Evolutionary conservation across 148 eudicot genomes (phyloP).

Genomic region (Rhododendron ovatum): DNA sequence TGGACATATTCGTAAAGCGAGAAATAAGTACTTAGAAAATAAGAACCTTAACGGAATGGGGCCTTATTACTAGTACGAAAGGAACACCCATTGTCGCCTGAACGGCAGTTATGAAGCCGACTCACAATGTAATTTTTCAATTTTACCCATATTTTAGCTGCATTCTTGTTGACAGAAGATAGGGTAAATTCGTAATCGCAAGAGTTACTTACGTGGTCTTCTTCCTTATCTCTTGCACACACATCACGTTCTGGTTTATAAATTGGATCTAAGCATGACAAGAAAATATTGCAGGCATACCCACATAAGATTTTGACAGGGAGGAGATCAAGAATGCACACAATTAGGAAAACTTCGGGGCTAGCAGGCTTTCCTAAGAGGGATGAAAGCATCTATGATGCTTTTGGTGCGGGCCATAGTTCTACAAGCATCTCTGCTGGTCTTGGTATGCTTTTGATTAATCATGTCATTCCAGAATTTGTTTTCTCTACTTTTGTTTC

Average conservation of each 20-base stretch:
- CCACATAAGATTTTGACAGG: slow-evolving; percentile 77
- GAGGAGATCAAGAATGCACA: slow-evolving; percentile 72
- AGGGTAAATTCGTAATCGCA: too few relatives aligned
- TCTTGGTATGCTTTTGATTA: slow-evolving; percentile 38
- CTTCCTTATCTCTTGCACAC: neutral
- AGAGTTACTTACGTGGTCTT: too few relatives aligned
- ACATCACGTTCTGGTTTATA: neutral
- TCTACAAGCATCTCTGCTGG: slow-evolving; percentile 89
- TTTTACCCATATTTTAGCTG: too few relatives aligned
- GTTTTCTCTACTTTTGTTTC: too few relatives aligned
- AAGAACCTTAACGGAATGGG: too few relatives aligned
- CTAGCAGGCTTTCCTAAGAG: slow-evolving; percentile 77
- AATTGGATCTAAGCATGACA: neutral
- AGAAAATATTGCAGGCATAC: slow-evolving; percentile 49
- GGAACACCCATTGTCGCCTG: too few relatives aligned
- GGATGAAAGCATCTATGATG: slow-evolving; percentile 71
- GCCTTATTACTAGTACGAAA: too few relatives aligned
- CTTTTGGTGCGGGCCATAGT: slow-evolving; percentile 82
- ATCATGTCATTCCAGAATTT: neutral
- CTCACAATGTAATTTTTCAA: too few relatives aligned
- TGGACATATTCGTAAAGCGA: too few relatives aligned
- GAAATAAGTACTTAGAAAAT: too few relatives aligned
- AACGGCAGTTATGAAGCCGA: too few relatives aligned
- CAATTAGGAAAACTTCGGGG: slow-evolving; percentile 70
- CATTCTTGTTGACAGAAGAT: too few relatives aligned